These are phyloP conservation scores for Penicillium decumbens DNA, from an alignment of 2,329 filamentous ascomycete species.

Conservation along the genomic window DNA sequence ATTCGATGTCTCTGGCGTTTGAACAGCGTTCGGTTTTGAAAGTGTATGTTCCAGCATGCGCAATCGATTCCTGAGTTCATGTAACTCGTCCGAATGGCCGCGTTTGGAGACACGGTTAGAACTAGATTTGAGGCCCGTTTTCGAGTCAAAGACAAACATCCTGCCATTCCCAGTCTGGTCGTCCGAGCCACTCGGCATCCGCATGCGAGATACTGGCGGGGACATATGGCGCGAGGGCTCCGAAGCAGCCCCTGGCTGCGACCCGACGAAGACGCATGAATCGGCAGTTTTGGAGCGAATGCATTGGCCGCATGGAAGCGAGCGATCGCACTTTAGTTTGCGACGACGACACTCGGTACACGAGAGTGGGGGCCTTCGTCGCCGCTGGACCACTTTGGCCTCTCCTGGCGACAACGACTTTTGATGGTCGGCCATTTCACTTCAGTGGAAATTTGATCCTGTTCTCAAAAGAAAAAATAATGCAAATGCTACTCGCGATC, in stretches of 20 bases:
- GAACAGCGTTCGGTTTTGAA: conserved; percentile 16
- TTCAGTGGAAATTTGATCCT: no score
- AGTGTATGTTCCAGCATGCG: conserved; percentile 28
- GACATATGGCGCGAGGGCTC: conserved; percentile 15
- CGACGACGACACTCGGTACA: conserved; percentile 68
- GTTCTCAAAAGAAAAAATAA: no score
- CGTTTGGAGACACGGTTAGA: conserved; percentile 25
- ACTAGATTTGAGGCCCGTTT: conserved; percentile 18
- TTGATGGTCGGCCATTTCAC: conserved; percentile 9
- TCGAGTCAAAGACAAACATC: conserved; percentile 35
- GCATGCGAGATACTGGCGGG: conserved; percentile 11
- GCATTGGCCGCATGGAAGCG: conserved; percentile 63
- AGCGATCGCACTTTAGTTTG: conserved; percentile 74
- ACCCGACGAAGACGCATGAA: conserved; percentile 51
- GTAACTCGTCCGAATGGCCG: conserved; percentile 25
- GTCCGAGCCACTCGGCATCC: conserved; percentile 2
- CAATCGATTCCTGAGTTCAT: conserved; percentile 28
- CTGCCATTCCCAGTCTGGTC: conserved; percentile 19
- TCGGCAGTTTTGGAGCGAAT: conserved; percentile 48
- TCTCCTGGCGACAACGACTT: conserved; percentile 5
- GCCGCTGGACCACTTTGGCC: conserved; percentile 34
- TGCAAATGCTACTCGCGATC: not conserved
- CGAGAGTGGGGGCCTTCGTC: conserved; percentile 62
- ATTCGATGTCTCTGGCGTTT: conserved; percentile 26
- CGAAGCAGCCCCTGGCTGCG: conserved; percentile 10